Conservation (phyloP, 2,329 filamentous ascomycete genomes). For the Talaromyces albobiverticillius region DNA sequence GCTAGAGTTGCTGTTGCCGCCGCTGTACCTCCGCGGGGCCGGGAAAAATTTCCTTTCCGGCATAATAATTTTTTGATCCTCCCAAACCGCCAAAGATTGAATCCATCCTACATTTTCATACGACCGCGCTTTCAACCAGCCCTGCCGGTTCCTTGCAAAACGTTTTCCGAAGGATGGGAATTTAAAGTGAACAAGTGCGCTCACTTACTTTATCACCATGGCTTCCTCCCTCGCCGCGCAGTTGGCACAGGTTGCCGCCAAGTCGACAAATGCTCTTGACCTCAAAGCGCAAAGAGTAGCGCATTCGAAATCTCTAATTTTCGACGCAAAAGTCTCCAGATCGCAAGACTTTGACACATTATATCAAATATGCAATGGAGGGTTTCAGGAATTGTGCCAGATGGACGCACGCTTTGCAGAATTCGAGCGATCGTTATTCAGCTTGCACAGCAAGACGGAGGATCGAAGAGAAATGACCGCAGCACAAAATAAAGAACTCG, state of each 20-base stretch:
- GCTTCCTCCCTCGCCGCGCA: conserved; percentile 86
- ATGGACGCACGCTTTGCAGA: conserved; percentile 75
- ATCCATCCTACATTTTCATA: conserved; percentile 1
- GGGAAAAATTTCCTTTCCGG: conserved; percentile 26
- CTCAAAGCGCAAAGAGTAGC: conserved; percentile 88
- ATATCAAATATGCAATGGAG: conserved; percentile 81
- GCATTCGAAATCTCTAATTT: conserved; percentile 93
- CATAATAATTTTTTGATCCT: conserved; percentile 21
- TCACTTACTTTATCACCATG: conserved; percentile 51
- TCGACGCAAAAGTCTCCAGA: conserved; percentile 78
- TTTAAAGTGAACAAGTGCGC: not conserved
- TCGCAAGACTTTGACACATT: conserved; percentile 88
- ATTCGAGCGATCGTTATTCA: conserved; percentile 81
- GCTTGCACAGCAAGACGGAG: conserved; percentile 84
- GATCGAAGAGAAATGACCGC: conserved; percentile 82
- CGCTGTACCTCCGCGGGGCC: conserved; percentile 14
- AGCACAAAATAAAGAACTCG: conserved; percentile 76
- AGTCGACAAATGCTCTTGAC: conserved; percentile 86
- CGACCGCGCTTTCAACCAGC: conserved; percentile 1
- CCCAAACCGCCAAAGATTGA: conserved; percentile 1
- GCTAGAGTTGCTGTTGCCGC: conserved; percentile 19
- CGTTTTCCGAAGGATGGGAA: conserved; percentile 6
- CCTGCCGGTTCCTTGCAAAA: not conserved
- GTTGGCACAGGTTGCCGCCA: conserved; percentile 85
- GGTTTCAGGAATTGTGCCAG: conserved; percentile 86